phyloP scores from a whole-genome alignment of 495 filamentous ascomycete genomes.

The Xanthoparmelia taractica region DNA sequence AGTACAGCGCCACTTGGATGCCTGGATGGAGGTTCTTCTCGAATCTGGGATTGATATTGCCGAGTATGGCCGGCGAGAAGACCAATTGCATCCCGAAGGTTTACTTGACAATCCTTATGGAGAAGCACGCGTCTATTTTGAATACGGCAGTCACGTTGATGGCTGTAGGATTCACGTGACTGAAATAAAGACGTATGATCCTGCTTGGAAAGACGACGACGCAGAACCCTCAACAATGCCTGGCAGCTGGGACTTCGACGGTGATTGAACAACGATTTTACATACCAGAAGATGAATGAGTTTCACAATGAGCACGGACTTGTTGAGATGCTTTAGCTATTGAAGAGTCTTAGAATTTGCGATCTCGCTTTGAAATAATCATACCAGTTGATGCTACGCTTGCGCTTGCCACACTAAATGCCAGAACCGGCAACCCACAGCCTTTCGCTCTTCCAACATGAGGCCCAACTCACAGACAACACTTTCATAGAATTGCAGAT shows the following conservation, averaged over 20 bases:
- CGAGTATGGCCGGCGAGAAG: not conserved
- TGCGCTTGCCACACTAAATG: too few species aligned
- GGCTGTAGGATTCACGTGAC: conserved; percentile 2
- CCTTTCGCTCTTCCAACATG: too few species aligned
- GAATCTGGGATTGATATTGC: not conserved
- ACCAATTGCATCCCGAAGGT: not conserved
- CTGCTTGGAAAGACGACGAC: not conserved
- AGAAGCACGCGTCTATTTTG: not conserved
- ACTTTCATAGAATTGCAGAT: too few species aligned
- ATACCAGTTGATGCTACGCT: too few species aligned
- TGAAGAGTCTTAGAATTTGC: too few species aligned
- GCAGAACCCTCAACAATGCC: not conserved
- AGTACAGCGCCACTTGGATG: not conserved
- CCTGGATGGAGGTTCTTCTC: conserved; percentile 1
- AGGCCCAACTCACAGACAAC: too few species aligned
- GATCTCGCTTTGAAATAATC: too few species aligned
- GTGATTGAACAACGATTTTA: not conserved
- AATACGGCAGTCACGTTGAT: not conserved
- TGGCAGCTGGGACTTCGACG: not conserved
- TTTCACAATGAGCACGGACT: too few species aligned
- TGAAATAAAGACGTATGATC: not conserved
- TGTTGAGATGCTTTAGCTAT: too few species aligned
- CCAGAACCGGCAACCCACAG: too few species aligned
- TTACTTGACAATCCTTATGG: not conserved
- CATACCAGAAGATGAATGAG: not conserved